These are phyloP conservation scores for Fusarium nanum DNA, from an alignment of 2,329 filamentous ascomycete species.

Conservation along the genomic window DNA sequence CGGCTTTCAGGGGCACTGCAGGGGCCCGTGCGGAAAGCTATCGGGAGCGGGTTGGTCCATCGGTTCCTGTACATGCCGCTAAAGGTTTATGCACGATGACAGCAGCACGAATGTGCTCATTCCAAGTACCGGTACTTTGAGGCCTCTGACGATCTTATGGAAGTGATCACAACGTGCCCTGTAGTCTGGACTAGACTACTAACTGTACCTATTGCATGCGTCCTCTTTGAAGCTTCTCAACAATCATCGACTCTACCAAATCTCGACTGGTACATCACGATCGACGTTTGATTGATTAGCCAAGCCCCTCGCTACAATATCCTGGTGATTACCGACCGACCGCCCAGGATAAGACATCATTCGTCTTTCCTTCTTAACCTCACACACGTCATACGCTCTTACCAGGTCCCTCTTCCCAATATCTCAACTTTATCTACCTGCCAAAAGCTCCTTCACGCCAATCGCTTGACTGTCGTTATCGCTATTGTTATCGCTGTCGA, in stretches of 20 bases:
- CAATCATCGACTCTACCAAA: constrained; percentile 33
- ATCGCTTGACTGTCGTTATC: constrained; percentile 35
- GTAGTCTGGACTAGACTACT: constrained; percentile 1
- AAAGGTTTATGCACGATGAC: background rate
- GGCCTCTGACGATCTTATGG: constrained; percentile 23
- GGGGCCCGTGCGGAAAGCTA: constrained; percentile 34
- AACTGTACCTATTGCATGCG: constrained; percentile 13
- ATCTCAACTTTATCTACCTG: background rate
- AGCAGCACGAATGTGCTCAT: background rate
- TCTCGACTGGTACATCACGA: constrained; percentile 43
- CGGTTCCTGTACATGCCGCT: constrained; percentile 22
- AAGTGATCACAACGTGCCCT: constrained; percentile 37
- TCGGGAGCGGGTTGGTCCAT: constrained; percentile 24
- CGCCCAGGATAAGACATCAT: constrained; percentile 4
- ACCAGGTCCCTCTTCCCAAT: background rate
- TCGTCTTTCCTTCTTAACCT: constrained; percentile 9
- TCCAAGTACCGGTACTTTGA: constrained; percentile 24
- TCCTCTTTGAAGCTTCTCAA: constrained; percentile 40
- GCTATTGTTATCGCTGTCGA: constrained; percentile 40
- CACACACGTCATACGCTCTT: constrained; percentile 21
- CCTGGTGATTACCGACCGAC: constrained; percentile 16
- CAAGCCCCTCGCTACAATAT: constrained; percentile 26
- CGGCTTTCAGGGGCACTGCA: constrained; percentile 34
- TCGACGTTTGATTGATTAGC: constrained; percentile 40
- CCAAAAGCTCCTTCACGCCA: constrained; percentile 22